Evolutionary conservation across 2,329 filamentous ascomycete genomes (phyloP).

Genomic region (Paracoccidioides lutzii): DNA sequence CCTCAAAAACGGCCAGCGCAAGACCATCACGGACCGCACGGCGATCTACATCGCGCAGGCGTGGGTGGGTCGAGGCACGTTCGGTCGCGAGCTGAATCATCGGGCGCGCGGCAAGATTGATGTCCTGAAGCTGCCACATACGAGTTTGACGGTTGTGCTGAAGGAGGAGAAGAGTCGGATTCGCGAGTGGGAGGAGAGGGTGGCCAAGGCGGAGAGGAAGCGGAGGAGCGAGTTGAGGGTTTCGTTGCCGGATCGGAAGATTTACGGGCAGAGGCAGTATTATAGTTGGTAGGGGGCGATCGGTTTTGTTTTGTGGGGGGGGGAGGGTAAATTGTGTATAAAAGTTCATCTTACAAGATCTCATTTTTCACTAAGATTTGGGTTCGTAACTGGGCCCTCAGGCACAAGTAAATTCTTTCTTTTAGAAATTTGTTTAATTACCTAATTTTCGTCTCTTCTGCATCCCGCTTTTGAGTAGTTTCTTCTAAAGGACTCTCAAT

Average conservation of each 20-base stretch:
- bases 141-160: conserved; percentile 64
- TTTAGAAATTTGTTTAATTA: no score
- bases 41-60: conserved; percentile 82
- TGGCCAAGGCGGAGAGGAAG: conserved; percentile 64
- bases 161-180: conserved; percentile 91
- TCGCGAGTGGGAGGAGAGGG: conserved; percentile 62
- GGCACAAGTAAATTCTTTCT: no score
- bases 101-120: conserved; percentile 63
- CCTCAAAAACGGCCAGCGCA: conserved; percentile 57
- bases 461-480: no score
- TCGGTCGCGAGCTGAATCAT: conserved; percentile 49
- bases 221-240: conserved; percentile 69
- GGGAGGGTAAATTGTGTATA: conserved; percentile 4
- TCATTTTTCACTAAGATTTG: no score
- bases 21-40: conserved; percentile 60
- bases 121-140: conserved; percentile 55
- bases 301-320: neutral
- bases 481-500: no score
- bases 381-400: no score
- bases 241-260: conserved; percentile 71
- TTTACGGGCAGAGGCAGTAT: conserved; percentile 76
- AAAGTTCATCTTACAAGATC: neutral
- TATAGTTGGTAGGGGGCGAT: conserved; percentile 61
- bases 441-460: no score
- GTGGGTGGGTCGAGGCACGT: conserved; percentile 73